Base-by-base conservation (phyloP, 2,329 filamentous ascomycete genomes). In the Rutstroemia sydowiana region DNA sequence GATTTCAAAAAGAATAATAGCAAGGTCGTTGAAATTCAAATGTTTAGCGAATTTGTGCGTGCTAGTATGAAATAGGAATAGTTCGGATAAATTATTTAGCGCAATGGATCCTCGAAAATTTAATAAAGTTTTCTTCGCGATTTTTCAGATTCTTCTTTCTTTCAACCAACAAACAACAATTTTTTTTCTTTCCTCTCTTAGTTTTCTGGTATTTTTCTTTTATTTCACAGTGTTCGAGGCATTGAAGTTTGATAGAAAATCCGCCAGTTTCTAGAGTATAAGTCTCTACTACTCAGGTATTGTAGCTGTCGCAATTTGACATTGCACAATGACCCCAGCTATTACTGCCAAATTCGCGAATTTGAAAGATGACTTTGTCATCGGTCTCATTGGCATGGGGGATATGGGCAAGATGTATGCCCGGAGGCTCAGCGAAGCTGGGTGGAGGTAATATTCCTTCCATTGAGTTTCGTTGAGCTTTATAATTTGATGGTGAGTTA, bases 391-490 rank as follows among this genome's bases (percentile, higher is more conserved):
- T 68, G 93, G 93, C 55, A 96, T 98, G 91, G 93, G 93, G 59
- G 92, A 96, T 66, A 98, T 98, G 93, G 93, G 93, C 65, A 95
- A 86, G 78, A 95, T 98, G 89, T 98, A 98, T 71, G 88, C 93
- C 65, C 82, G 86, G 66, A 82, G 84, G 66, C 80, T 98, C 65
- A 90, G 88, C 70, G 81, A 82, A 67, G 93, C 92, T 67, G 93
- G 93, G 66, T 98, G 93, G 92, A 96, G 88, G 93, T 97, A 87
- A 82, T 75, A 64, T 53, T 51, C 48, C 37, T 46, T 41, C 52
- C 23, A 46, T 50, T 45, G 63, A 72, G 46, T 69, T 71, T 49
- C 53, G 59, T 57, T 61, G 64, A 55, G 61, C 59, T 51, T 52
- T 37, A 42, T 40, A 58, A 31, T 62, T 42, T 57, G 44, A 52